Conservation (phyloP, 345 rosid species). For the Syzygium aqueum region DNA sequence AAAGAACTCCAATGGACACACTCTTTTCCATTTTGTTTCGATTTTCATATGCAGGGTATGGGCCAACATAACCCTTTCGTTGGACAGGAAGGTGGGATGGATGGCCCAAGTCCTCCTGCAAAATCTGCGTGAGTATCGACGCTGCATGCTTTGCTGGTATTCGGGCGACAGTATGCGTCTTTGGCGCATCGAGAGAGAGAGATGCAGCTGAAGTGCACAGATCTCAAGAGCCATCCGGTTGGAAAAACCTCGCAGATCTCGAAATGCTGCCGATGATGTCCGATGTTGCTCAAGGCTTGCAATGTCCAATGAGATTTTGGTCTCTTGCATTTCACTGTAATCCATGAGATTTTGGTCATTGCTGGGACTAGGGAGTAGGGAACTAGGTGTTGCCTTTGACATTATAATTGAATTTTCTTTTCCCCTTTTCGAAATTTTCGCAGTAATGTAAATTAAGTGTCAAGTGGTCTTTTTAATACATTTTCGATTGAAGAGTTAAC, state of each 20-base stretch:
- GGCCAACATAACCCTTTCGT: neutral
- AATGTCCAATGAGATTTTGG: neutral
- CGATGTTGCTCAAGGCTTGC: neutral
- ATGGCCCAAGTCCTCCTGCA: neutral
- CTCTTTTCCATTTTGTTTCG: neutral
- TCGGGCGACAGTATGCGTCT: neutral
- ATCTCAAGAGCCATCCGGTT: neutral
- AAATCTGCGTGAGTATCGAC: neutral
- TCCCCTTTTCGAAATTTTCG: neutral
- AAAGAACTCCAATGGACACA: too few relatives aligned
- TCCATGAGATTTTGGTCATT: neutral
- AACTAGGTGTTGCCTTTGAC: neutral
- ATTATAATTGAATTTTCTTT: neutral
- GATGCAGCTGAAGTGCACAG: neutral
- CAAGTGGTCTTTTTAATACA: too few relatives aligned
- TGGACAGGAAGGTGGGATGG: neutral
- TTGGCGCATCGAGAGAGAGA: neutral
- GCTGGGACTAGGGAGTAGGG: neutral
- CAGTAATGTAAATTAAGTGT: neutral
- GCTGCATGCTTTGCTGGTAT: neutral
- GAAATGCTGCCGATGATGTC: neutral
- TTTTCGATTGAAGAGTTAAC: too few relatives aligned
- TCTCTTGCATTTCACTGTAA: neutral
- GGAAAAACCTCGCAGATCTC: neutral
- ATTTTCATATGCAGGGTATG: neutral